phyloP scores from a whole-genome alignment of 2,329 filamentous ascomycete genomes.

The Davidsoniella australis region DNA sequence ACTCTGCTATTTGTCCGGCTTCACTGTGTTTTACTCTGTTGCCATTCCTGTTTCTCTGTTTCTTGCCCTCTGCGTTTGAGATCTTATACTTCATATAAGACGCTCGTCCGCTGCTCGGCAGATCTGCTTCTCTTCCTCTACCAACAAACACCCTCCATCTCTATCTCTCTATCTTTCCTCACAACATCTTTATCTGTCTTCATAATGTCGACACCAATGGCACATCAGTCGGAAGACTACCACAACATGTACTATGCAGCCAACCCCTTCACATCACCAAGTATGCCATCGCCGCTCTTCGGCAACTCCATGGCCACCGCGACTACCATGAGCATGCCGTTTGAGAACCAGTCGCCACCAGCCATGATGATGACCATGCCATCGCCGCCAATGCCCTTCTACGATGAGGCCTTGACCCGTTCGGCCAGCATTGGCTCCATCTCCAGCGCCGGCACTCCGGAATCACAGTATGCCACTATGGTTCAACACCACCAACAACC shows the following conservation, averaged over 20 bases:
- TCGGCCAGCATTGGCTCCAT: constrained; percentile 6
- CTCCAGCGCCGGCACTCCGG: constrained; percentile 4
- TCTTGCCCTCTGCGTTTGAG: neutral
- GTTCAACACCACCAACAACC: constrained; percentile 3
- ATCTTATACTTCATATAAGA: too few relatives aligned
- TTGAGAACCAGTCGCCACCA: neutral
- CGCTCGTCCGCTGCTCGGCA: too few relatives aligned
- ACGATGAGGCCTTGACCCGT: constrained; percentile 5
- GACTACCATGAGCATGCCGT: constrained; percentile 2
- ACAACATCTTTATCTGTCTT: neutral
- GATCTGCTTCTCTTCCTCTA: neutral
- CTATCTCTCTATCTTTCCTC: neutral
- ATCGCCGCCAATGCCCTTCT: neutral
- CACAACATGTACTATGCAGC: neutral
- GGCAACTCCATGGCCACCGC: constrained; percentile 1
- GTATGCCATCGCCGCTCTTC: constrained; percentile 2
- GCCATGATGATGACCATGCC: neutral
- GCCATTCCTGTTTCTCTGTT: neutral
- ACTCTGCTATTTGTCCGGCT: too few relatives aligned
- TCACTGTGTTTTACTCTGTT: neutral
- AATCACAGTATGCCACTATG: constrained; percentile 3
- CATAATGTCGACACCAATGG: constrained; percentile 1
- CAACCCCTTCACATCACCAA: neutral
- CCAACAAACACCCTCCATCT: neutral
- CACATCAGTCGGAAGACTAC: constrained; percentile 2